phyloP scores from a whole-genome alignment of 306 rosid genomes.

The Cicer pinnatifidum region DNA sequence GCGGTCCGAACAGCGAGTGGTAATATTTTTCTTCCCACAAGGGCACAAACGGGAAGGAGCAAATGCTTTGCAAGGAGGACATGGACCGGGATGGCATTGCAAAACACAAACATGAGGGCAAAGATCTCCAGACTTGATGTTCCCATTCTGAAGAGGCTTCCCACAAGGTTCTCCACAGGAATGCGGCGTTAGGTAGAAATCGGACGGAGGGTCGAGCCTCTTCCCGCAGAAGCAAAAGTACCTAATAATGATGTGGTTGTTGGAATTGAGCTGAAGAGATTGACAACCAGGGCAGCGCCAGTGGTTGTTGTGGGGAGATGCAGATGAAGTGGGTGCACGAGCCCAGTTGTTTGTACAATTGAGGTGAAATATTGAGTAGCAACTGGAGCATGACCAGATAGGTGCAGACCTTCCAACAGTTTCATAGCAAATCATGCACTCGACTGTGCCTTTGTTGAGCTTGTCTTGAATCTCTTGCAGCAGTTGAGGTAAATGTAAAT shows the following conservation, averaged over 20 bases:
- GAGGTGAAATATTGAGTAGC: constrained; percentile 86
- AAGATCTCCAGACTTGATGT: constrained; percentile 51
- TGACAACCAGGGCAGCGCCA: constrained; percentile 99
- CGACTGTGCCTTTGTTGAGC: constrained; percentile 66
- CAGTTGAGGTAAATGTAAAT: constrained; percentile 62
- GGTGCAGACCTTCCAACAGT: constrained; percentile 82
- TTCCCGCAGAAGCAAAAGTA: constrained; percentile 84
- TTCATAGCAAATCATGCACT: constrained; percentile 95
- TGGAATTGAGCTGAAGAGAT: constrained; percentile 58
- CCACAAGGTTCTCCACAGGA: constrained; percentile 91
- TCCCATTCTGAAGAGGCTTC: constrained; percentile 64
- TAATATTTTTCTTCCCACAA: constrained; percentile 75
- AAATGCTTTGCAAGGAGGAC: constrained; percentile 92
- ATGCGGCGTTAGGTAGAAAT: constrained; percentile 86
- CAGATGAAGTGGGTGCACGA: constrained; percentile 63
- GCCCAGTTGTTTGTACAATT: constrained; percentile 90
- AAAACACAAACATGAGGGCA: constrained; percentile 91
- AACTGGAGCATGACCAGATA: constrained; percentile 83
- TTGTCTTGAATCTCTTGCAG: constrained; percentile 86
- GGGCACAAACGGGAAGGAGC: constrained; percentile 77
- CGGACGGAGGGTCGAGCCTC: constrained; percentile 82
- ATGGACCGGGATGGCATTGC: constrained; percentile 98
- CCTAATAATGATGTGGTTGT: constrained; percentile 51
- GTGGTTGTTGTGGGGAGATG: constrained; percentile 56
- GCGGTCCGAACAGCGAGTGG: constrained; percentile 79